Conservation (phyloP, 2,329 filamentous ascomycete species). For the Botrytis elliptica region DNA sequence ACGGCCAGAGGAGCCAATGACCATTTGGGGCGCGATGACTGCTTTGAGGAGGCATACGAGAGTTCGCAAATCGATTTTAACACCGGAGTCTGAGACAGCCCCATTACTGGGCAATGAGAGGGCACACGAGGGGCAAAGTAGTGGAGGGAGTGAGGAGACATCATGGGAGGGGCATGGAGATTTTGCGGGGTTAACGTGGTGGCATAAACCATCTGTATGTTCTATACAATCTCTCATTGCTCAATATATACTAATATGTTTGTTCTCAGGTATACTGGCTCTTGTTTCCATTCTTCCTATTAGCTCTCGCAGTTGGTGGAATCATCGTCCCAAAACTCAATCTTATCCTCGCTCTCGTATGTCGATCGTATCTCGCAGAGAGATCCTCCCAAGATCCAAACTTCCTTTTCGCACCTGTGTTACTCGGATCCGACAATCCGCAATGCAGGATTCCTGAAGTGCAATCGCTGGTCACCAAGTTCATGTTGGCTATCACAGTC, state of each 20-base stretch:
- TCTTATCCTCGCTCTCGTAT: conserved; percentile 80
- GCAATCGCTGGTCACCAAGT: conserved; percentile 72
- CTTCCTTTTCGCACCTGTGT: conserved; percentile 60
- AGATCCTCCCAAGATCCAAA: conserved; percentile 56
- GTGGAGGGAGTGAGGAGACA: conserved; percentile 22
- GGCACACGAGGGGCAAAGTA: background rate
- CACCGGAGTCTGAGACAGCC: conserved; percentile 23
- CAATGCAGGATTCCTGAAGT: conserved; percentile 81
- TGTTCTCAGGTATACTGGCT: conserved; percentile 74
- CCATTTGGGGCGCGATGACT: conserved; percentile 31
- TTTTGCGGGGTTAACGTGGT: conserved; percentile 61
- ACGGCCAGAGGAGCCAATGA: conserved; percentile 8
- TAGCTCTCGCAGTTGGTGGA: conserved; percentile 83
- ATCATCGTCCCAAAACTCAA: conserved; percentile 85
- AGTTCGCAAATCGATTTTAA: conserved; percentile 17
- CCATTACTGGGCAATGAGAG: conserved; percentile 34
- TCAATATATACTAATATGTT: conserved; percentile 33
- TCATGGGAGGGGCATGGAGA: conserved; percentile 55
- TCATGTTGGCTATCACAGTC: conserved; percentile 74
- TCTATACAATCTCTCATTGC: background rate
- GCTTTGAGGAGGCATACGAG: conserved; percentile 31
- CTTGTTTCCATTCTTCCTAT: conserved; percentile 74
- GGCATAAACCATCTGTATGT: conserved; percentile 60
- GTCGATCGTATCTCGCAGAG: conserved; percentile 77
- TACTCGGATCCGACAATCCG: conserved; percentile 68